A percentile compares a stretch with the other conserved stretches of the same genome.
Conservation (phyloP, 805 yeast genomes). For the Saccharomycopsis fibuligera region DNA sequence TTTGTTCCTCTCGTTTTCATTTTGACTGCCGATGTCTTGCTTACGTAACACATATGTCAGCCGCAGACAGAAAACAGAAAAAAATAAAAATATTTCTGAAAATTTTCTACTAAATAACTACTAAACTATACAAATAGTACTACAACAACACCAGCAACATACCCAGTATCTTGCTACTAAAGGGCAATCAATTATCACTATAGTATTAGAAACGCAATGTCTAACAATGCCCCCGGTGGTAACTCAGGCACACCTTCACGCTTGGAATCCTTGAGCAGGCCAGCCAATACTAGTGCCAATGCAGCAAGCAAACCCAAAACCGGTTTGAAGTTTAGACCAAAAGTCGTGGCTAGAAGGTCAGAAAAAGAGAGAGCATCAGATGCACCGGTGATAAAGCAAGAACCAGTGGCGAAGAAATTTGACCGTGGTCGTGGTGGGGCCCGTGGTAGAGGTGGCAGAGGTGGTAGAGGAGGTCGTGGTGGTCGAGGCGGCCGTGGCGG, state of each 20-base stretch:
- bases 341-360: conserved; percentile 75
- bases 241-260: too few species aligned
- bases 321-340: conserved; percentile 74
- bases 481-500: conserved; percentile 28
- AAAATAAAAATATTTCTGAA: background rate
- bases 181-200: too few species aligned
- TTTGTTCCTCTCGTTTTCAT: too few species aligned
- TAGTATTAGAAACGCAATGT: background rate
- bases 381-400: conserved; percentile 48
- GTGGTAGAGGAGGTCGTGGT: conserved; percentile 21
- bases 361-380: conserved; percentile 69
- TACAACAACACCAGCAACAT: background rate
- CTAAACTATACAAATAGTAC: background rate
- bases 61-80: background rate
- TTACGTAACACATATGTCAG: background rate
- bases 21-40: background rate
- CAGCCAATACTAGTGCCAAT: background rate
- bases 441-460: conserved; percentile 32
- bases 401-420: conserved; percentile 19
- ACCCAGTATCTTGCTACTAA: background rate
- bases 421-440: conserved; percentile 30
- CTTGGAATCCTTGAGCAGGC: conserved; percentile 12
- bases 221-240: too few species aligned
- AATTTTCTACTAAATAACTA: background rate
- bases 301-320: conserved; percentile 35